Conservation (phyloP, 352 stramenopile species). For the Pythium periplocum region DNA sequence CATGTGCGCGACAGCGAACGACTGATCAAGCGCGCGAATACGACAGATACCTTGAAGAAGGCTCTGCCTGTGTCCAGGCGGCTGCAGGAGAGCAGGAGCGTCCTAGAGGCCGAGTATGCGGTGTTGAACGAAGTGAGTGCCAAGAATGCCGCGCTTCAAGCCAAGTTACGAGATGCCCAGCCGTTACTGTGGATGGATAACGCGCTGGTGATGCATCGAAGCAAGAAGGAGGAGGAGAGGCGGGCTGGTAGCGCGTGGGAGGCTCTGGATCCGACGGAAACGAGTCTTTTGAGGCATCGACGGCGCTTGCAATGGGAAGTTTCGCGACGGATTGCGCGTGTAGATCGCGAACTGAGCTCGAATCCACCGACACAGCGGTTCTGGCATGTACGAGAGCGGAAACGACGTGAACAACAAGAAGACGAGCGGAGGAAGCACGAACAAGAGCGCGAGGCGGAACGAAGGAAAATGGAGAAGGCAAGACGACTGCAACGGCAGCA, state of each 20-base stretch:
- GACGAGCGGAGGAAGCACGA: conserved; percentile 7
- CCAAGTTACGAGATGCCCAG: conserved; percentile 37
- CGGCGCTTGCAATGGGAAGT: conserved; percentile 67
- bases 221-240: background rate
- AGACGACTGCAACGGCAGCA: background rate
- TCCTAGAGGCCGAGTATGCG: conserved; percentile 46
- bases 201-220: conserved; percentile 40
- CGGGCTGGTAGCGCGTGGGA: conserved; percentile 1
- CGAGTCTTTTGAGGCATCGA: conserved; percentile 15
- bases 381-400: conserved; percentile 37
- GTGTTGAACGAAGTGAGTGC: conserved; percentile 48
- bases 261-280: background rate
- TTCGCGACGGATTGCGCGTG: conserved; percentile 54
- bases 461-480: conserved; percentile 1
- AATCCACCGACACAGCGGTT: conserved; percentile 43
- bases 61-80: background rate
- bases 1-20: conserved; percentile 2
- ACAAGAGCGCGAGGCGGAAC: conserved; percentile 5
- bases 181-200: conserved; percentile 47
- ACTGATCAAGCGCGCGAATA: background rate
- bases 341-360: conserved; percentile 52
- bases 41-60: too few species aligned
- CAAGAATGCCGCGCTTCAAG: conserved; percentile 38
- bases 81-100: conserved; percentile 1
- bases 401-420: conserved; percentile 19